Base-by-base conservation (phyloP, 2,329 filamentous ascomycete genomes). In the Phaeosphaeriaceae sp. region DNA sequence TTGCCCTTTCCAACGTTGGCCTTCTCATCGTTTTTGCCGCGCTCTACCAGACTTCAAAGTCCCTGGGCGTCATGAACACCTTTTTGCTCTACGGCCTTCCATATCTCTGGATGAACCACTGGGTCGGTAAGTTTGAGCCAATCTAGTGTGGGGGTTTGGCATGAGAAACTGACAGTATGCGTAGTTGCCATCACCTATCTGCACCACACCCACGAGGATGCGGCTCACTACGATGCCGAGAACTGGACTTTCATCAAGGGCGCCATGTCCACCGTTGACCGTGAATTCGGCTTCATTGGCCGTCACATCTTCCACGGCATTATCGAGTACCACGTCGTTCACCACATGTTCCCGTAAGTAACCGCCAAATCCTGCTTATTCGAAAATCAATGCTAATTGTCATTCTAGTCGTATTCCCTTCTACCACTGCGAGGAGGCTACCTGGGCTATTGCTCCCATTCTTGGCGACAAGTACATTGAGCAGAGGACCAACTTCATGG, bases 111-210 rank as follows among this genome's bases (percentile, higher is more conserved):
- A 84, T 89, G 33, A 87, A 91, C 79, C 86, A 90, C 81, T 91
- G 88, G 88, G 82, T 91, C 53, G 67, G 66, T 67, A 57, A 60
- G 61, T 54, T 31, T 25, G 10, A 17, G 9, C n/a, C 10, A 13
- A 5, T 44, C 33, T 15, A 25, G 13, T 15, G 7, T 24, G 15
- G 20, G 44, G 17, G 19, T 17, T 27, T 20, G 10, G 20, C 19
- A 46, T 9, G 27, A 0, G 7, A 51, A 51, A 24, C 57, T 62
- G 36, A 63, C 11, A 9, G 11, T 13, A 36, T 13, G 10, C 11
- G 25, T 42, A 68, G 88, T 91, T 20, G 88, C 88, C 62, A 91
- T 91, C 72, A 91, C 89, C 48, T 91, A 90, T 77, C 87, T 91
- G 20, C 89, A 91, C 77, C 89, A 91, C 82, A 89, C 87, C 54